A percentile compares a stretch with the other conserved stretches of the same genome.
Evolutionary conservation across 2,329 filamentous ascomycete species (phyloP).

Genomic region (Alternaria triticina): DNA sequence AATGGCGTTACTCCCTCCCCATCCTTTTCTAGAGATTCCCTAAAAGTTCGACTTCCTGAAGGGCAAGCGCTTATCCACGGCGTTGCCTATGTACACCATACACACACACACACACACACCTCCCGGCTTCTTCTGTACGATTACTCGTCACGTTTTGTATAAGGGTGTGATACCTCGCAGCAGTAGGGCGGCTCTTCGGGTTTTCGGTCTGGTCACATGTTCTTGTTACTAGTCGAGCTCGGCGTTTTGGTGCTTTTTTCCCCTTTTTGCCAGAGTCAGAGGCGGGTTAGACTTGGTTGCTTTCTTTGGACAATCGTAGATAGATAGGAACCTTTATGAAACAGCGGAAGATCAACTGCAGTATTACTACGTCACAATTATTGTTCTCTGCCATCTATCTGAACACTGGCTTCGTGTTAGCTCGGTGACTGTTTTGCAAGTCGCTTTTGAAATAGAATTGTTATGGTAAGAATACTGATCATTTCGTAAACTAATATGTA

Average conservation of each 20-base stretch:
- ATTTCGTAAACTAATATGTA: background rate
- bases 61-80: background rate
- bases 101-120: background rate
- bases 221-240: conserved; percentile 12
- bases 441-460: background rate
- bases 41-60: conserved; percentile 7
- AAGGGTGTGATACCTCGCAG: conserved; percentile 8
- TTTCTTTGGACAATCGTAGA: background rate
- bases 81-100: background rate
- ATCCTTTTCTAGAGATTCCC: background rate
- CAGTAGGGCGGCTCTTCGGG: background rate
- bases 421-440: background rate
- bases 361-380: background rate
- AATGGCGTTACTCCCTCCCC: background rate
- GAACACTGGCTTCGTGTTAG: background rate
- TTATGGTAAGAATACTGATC: background rate
- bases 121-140: conserved; percentile 8
- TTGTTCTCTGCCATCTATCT: background rate
- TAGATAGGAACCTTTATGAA: background rate
- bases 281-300: background rate
- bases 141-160: conserved; percentile 14
- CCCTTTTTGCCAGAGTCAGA: background rate
- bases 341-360: background rate
- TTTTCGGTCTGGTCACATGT: conserved; percentile 2
- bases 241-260: conserved; percentile 5